Evolutionary conservation across 2,329 filamentous ascomycete species (phyloP), one percentile per base, ranked within the genome.

Genomic region (Zymoseptoria ardabiliae): DNA sequence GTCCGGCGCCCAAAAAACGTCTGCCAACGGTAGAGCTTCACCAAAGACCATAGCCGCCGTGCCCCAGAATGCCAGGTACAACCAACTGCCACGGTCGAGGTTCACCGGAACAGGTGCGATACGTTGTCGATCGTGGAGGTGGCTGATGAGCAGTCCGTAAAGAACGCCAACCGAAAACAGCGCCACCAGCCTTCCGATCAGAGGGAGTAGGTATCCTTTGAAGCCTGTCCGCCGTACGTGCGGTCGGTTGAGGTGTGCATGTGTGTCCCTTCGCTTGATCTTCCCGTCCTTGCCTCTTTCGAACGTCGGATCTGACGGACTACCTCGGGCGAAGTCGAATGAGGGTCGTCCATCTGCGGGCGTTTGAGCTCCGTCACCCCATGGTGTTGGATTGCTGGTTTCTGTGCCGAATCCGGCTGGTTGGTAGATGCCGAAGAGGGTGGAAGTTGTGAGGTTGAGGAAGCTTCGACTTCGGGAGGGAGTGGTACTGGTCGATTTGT

Each of bases 371-470:
- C 90, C 90, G 0, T 86, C 89, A 22, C 88, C 90, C 87, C 88
- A 94, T 2, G 90, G 90, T 23, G 71, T 72, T 20, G 59, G 69
- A 62, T 86, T 85, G 64, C 85, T 84, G 60, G 69, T 68, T 57
- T 78, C 73, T 65, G 81, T 75, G 63, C 75, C 74, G 51, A 82
- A 82, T 30, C 82, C 81, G 0, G 84, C 83, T 6, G 85, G 85
- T 10, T 86, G 86, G 78, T 96, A 99, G 69, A 99, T 99, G 57
- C 94, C 93, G 66, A 88, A 89, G 4, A 99, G 82, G 0, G 94
- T 96, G 2, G 91, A 92, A 9, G 89, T 87, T 3, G 91, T 96
- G 61, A 99, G 81, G 72, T 97, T 96, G 70, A 91, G 79, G 59
- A 91, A 83, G 9, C 91, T 96, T 65, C 88, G 85, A 22, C 87